A percentile compares a stretch with the other conserved stretches of the same genome.
These are phyloP conservation scores for Cruciata laevipes DNA, from an alignment of 257 asterid genomes.

Conservation along the genomic window DNA sequence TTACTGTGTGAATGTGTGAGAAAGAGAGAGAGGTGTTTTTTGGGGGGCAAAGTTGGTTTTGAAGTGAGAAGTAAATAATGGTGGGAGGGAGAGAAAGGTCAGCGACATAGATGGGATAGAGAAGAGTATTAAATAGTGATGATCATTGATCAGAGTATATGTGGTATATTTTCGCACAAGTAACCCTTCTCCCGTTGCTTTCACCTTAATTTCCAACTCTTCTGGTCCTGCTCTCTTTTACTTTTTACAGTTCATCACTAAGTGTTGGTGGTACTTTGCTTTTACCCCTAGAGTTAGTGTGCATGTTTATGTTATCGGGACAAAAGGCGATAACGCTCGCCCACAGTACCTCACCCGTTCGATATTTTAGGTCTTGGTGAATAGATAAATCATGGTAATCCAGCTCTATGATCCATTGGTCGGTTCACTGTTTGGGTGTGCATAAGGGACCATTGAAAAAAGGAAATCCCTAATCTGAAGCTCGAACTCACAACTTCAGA, in stretches of 20 bases:
- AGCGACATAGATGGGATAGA: slow-evolving; percentile 51
- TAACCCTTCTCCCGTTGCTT: background rate
- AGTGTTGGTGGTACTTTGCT: background rate
- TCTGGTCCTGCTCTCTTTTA: background rate
- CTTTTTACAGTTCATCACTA: background rate
- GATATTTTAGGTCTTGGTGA: too few species aligned
- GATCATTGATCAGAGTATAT: slow-evolving; percentile 14
- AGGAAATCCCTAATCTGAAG: too few species aligned
- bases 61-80: slow-evolving; percentile 17
- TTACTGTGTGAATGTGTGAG: background rate
- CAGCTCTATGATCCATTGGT: too few species aligned
- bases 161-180: background rate
- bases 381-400: too few species aligned
- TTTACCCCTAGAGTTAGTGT: background rate
- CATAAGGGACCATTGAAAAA: too few species aligned
- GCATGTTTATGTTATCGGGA: background rate
- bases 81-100: slow-evolving; percentile 46
- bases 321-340: too few species aligned
- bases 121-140: background rate
- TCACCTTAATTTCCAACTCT: background rate
- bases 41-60: background rate
- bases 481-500: too few species aligned
- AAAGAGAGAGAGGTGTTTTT: background rate
- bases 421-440: too few species aligned
- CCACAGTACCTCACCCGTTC: too few species aligned